Conservation (phyloP, 2,329 filamentous ascomycete species). For the Penicillium corylophilum region DNA sequence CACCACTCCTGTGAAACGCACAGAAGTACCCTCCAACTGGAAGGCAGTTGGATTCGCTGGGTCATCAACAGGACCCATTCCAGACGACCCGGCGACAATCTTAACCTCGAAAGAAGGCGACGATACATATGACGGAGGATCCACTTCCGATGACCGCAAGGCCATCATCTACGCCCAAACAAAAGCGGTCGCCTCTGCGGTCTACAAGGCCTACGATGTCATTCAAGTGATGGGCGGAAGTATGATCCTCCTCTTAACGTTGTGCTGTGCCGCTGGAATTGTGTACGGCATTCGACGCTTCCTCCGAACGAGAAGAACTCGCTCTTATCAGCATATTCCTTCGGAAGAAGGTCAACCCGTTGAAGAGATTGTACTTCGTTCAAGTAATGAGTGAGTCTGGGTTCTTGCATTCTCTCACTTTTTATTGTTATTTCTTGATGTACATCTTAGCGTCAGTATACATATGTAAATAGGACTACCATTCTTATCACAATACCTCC, state of each 20-base stretch:
- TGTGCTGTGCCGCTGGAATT: constrained; percentile 20
- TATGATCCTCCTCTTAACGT: constrained; percentile 21
- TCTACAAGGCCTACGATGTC: constrained; percentile 26
- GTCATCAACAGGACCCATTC: constrained; percentile 9
- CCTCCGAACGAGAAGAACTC: constrained; percentile 19
- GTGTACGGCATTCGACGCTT: constrained; percentile 16
- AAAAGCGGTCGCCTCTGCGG: constrained; percentile 21
- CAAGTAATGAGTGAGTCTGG: not conserved
- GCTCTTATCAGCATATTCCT: constrained; percentile 26
- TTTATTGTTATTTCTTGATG: not conserved
- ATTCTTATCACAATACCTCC: no score
- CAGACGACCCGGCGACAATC: constrained; percentile 21
- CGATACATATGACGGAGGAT: not conserved
- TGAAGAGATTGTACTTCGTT: constrained; percentile 3
- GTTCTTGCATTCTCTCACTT: not conserved
- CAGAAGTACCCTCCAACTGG: constrained; percentile 24
- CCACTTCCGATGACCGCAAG: constrained; percentile 2
- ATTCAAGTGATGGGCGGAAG: constrained; percentile 25
- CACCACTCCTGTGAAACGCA: constrained; percentile 13
- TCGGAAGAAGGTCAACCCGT: constrained; percentile 21
- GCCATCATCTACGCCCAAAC: constrained; percentile 1
- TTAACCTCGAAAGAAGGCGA: not conserved
- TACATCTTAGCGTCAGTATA: not conserved
- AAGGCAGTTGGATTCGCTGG: constrained; percentile 23
- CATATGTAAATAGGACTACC: no score